Conservation (phyloP, 2,329 filamentous ascomycete genomes). For the Pochonia chlamydosporia region DNA sequence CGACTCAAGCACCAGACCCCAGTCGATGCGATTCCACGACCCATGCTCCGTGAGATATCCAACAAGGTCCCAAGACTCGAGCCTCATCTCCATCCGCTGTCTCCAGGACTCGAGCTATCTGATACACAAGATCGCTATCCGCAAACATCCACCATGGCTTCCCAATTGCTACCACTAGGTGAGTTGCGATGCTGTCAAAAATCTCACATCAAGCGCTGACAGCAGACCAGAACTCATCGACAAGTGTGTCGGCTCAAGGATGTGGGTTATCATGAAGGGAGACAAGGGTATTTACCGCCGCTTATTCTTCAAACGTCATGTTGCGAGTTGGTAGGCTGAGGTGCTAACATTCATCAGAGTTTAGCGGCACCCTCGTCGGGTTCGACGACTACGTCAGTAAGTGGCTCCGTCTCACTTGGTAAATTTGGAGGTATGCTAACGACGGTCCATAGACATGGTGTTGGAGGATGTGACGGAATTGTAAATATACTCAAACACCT, state of each 20-base stretch:
- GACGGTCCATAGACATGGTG: constrained; percentile 73
- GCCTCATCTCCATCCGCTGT: too few relatives aligned
- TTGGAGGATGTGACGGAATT: constrained; percentile 96
- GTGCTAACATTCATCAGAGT: constrained; percentile 55
- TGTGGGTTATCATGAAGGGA: constrained; percentile 99
- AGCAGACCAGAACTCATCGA: constrained; percentile 78
- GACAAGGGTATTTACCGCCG: constrained; percentile 67
- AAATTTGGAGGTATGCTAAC: neutral
- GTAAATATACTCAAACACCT: constrained; percentile 42
- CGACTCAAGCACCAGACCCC: neutral
- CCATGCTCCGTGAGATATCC: neutral
- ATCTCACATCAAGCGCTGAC: constrained; percentile 1
- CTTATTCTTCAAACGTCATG: neutral
- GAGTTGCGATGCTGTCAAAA: constrained; percentile 15
- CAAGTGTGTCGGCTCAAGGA: constrained; percentile 94
- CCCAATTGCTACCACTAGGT: constrained; percentile 70
- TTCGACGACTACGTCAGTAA: constrained; percentile 99
- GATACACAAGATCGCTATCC: neutral
- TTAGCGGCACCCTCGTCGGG: constrained; percentile 86
- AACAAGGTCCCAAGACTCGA: neutral
- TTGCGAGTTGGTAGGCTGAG: neutral
- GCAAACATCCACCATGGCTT: constrained; percentile 49
- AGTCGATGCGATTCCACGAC: neutral
- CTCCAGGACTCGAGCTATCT: neutral
- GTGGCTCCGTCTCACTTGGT: constrained; percentile 36